A percentile compares a stretch with the other conserved stretches of the same genome.
These are phyloP conservation scores for Karstenula rhodostoma DNA, from an alignment of 2,329 filamentous ascomycete genomes.

Conservation along the genomic window DNA sequence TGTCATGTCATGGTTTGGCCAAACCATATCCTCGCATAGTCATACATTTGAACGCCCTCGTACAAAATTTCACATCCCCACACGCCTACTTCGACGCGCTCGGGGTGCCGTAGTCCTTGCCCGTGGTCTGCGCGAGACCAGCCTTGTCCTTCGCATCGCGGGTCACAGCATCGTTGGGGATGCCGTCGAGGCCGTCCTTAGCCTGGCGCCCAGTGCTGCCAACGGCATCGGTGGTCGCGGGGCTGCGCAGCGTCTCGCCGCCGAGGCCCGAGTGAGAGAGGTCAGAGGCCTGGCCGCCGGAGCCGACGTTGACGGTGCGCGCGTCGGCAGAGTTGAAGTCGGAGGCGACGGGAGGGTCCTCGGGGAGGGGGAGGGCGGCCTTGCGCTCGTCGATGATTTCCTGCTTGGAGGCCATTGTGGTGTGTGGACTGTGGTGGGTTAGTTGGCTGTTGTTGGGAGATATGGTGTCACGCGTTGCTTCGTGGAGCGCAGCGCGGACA, in stretches of 20 bases:
- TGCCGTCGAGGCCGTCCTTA: constrained; percentile 62
- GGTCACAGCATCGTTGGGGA: constrained; percentile 68
- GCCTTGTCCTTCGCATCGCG: constrained; percentile 54
- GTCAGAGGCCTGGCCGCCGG: constrained; percentile 58
- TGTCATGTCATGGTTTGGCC: neutral
- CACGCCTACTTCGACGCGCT: constrained; percentile 32
- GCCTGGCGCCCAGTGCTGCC: constrained; percentile 69
- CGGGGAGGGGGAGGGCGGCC: constrained; percentile 79
- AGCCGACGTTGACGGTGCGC: constrained; percentile 73
- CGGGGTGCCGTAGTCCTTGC: constrained; percentile 53
- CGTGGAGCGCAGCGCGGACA: neutral
- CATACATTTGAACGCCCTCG: constrained; percentile 5
- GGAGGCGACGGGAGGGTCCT: constrained; percentile 76
- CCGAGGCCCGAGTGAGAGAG: constrained; percentile 58
- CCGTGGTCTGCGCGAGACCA: constrained; percentile 53
- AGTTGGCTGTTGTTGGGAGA: constrained; percentile 3
- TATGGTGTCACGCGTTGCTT: neutral
- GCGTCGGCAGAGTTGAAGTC: constrained; percentile 80
- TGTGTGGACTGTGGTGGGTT: constrained; percentile 19
- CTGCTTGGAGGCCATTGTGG: constrained; percentile 38
- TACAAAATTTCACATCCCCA: neutral
- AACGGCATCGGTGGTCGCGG: constrained; percentile 61
- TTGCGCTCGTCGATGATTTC: constrained; percentile 72
- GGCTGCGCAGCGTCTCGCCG: constrained; percentile 54
- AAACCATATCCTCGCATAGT: neutral